phyloP scores from a whole-genome alignment of 495 filamentous ascomycete genomes.

The Trichoderma orchidacearum region DNA sequence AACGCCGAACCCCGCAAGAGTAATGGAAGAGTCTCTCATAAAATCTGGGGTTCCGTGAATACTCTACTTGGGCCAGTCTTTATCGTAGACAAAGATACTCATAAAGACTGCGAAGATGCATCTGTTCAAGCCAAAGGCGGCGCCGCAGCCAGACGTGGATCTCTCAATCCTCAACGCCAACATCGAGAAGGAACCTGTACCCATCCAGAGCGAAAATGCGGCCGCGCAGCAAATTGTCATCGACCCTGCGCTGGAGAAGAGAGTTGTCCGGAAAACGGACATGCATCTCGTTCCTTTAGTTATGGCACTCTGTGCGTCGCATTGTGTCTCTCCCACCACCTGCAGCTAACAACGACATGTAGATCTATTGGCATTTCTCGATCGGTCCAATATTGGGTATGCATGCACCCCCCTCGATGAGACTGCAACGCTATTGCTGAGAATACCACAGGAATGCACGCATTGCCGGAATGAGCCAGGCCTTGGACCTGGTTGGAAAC shows the following conservation, averaged over 20 bases:
- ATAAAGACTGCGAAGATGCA: too few relatives aligned
- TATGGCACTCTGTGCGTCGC: conserved; percentile 8
- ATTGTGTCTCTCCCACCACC: not conserved
- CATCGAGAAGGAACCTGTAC: not conserved
- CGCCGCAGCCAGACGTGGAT: not conserved
- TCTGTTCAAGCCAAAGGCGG: not conserved
- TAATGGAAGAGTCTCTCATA: not conserved
- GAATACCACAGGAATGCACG: conserved; percentile 45
- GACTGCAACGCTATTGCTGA: not conserved
- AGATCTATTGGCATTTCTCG: conserved; percentile 54
- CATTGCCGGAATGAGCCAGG: conserved; percentile 32
- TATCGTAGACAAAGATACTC: too few relatives aligned
- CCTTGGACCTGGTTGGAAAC: conserved; percentile 22
- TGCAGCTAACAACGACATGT: not conserved
- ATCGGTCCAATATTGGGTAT: conserved; percentile 44
- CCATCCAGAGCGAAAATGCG: not conserved
- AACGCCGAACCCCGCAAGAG: not conserved
- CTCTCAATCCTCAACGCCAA: not conserved
- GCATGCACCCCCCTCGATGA: not conserved
- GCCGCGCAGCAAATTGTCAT: not conserved
- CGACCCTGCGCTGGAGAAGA: not conserved
- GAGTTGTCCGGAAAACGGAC: not conserved
- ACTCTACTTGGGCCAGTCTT: too few relatives aligned
- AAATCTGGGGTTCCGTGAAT: not conserved
- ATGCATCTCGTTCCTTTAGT: conserved; percentile 5